Conservation (phyloP, 1,139 yeast species). For the Saccharomyces hybrid region DNA sequence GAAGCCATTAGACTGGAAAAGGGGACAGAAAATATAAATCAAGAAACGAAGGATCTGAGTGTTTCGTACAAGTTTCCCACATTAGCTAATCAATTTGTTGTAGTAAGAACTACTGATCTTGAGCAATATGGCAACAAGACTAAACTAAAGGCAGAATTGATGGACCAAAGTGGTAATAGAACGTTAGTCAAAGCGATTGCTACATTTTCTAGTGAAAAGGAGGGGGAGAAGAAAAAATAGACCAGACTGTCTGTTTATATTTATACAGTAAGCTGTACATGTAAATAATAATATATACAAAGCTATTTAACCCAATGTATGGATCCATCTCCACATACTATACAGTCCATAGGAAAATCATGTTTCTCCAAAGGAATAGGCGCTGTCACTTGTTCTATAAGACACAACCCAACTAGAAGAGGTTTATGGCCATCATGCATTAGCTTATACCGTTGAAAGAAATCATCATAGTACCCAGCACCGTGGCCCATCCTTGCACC, state of each 20-base stretch:
- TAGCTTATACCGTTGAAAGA: constrained; percentile 44
- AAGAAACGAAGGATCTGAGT: constrained; percentile 24
- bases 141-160: constrained; percentile 34
- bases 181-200: constrained; percentile 38
- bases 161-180: constrained; percentile 40
- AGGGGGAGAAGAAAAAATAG: background rate
- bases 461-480: constrained; percentile 86
- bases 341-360: constrained; percentile 58
- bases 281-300: constrained; percentile 4
- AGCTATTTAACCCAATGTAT: constrained; percentile 17
- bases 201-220: background rate
- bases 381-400: constrained; percentile 42
- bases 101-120: constrained; percentile 48
- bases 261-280: constrained; percentile 4
- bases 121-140: constrained; percentile 32
- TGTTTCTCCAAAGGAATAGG: constrained; percentile 59
- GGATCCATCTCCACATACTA: constrained; percentile 40
- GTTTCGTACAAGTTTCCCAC: constrained; percentile 61
- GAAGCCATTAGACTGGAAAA: constrained; percentile 25
- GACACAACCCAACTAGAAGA: constrained; percentile 45
- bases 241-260: background rate
- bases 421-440: constrained; percentile 23
- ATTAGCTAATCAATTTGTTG: constrained; percentile 68
- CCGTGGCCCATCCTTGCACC: constrained; percentile 82
- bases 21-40: constrained; percentile 24